Conservation (phyloP, 495 filamentous ascomycete genomes). For the Lasiosphaeria hispida region DNA sequence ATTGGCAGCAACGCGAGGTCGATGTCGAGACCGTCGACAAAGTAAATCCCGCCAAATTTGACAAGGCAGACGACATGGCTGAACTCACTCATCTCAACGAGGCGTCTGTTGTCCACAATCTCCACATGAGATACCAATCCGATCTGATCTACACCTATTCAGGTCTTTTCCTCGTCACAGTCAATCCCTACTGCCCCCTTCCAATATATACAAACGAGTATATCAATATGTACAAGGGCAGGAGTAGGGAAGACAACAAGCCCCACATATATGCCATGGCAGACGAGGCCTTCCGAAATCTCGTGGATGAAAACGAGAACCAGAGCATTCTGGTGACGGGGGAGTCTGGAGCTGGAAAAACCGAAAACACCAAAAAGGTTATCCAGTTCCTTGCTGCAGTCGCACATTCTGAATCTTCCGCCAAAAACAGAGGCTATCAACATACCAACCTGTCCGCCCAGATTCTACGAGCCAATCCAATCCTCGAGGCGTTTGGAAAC, state of each 20-base stretch:
- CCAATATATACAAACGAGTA: conserved; percentile 97
- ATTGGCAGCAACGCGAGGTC: conserved; percentile 74
- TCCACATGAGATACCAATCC: conserved; percentile 88
- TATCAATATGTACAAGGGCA: conserved; percentile 93
- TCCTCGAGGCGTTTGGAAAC: conserved; percentile 97
- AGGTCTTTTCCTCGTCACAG: conserved; percentile 91
- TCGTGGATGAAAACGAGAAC: conserved; percentile 92
- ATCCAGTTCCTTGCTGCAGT: conserved; percentile 98
- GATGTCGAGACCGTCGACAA: conserved; percentile 87
- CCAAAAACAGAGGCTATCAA: conserved; percentile 60
- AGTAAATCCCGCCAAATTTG: conserved; percentile 98
- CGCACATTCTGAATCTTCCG: conserved; percentile 74
- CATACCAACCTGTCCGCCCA: conserved; percentile 92
- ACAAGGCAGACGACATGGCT: conserved; percentile 99
- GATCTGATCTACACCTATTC: conserved; percentile 99
- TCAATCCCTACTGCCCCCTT: conserved; percentile 93
- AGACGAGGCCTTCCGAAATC: conserved; percentile 93
- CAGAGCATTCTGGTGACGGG: conserved; percentile 98
- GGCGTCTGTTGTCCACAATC: conserved; percentile 94
- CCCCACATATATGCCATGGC: conserved; percentile 98
- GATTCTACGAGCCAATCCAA: conserved; percentile 94
- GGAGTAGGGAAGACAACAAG: conserved; percentile 85
- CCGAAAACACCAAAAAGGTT: conserved; percentile 99
- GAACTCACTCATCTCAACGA: conserved; percentile 98
- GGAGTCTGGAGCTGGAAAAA: conserved; percentile 98